Percentiles rank a stretch among this genome's conserved stretches.
These are phyloP conservation scores for Mariannaea sp. DNA, from an alignment of 2,329 filamentous ascomycete genomes.

Conservation along the genomic window DNA sequence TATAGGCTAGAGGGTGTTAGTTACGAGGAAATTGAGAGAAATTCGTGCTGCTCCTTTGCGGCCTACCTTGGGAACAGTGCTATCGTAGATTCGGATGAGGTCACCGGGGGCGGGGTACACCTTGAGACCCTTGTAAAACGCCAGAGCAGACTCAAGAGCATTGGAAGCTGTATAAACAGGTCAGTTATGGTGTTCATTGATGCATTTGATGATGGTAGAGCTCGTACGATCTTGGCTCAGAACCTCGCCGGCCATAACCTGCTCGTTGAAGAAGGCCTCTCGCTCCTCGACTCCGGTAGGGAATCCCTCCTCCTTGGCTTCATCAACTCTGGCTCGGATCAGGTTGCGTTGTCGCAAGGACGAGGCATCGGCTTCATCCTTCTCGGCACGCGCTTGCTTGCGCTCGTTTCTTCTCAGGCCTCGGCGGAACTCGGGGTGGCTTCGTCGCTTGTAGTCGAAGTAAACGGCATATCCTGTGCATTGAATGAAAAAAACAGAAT, in stretches of 20 bases:
- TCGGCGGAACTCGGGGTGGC: conserved; percentile 68
- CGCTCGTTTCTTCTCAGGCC: conserved; percentile 76
- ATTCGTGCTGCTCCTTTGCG: neutral
- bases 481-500: conserved; percentile 14
- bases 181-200: conserved; percentile 20
- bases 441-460: conserved; percentile 70
- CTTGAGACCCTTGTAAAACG: conserved; percentile 98
- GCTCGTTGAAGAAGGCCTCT: conserved; percentile 95
- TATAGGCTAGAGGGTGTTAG: conserved; percentile 66
- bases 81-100: conserved; percentile 96
- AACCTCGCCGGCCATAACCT: conserved; percentile 86
- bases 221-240: conserved; percentile 79
- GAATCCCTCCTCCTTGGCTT: conserved; percentile 90
- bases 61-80: conserved; percentile 90
- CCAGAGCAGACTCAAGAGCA: conserved; percentile 81
- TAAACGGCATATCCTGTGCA: conserved; percentile 66
- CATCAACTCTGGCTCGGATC: conserved; percentile 76
- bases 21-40: neutral
- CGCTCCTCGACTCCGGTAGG: conserved; percentile 88
- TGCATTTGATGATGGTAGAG: neutral
- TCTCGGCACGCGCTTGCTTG: conserved; percentile 70
- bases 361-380: conserved; percentile 71
- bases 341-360: conserved; percentile 70
- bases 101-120: conserved; percentile 94
- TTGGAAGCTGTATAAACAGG: conserved; percentile 58